Base-by-base conservation (phyloP, 176 grass and related monocot species). In the Musa schizocarpa region DNA sequence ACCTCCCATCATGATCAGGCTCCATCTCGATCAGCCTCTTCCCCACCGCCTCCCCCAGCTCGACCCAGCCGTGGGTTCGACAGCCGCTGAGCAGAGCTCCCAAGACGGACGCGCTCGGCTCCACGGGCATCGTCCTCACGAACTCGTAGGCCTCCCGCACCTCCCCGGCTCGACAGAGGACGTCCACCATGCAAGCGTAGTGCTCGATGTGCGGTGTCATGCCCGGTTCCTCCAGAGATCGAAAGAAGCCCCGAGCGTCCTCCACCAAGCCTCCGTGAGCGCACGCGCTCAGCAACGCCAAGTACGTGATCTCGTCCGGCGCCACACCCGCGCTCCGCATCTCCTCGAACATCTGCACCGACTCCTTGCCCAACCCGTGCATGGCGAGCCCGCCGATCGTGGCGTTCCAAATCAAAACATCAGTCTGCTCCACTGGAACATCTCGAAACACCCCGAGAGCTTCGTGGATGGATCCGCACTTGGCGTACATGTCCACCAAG, bases 361-460 rank as follows among this genome's bases (percentile, higher is more conserved):
- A 78, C 17, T 89, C 84, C 13, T 25, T 76, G 73, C 50, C 68
- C 85, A 87, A 34, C 11, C 90, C 87, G 82, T 89, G 87, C 70
- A 89, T 72, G 0, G 87, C 90, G 17, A 93, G 80, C 14, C 82
- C 90, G 0, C 90, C 84, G 2, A 93, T 87, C 54, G 81, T 48
- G 0, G 90, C 77, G 8, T 92, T 92, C 90, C 90, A 92, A 72
- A 92, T 82, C 62, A 89, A 58, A 43, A 89, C 84, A 82, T 93
- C 87, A 0, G 79, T 87, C 8, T 20, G 78, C 66, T 73, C 54
- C 11, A 81, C 51, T 0, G 84, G 74, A 52, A 93, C 80, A 13
- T 63, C 50, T 14, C 79, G 62, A 69, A 89, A 89, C 74, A 89
- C 80, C 75, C 52, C 58, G 2, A 93, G 71, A 4, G 84, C 87